phyloP scores from a whole-genome alignment of 345 rosid species.

The Trapa incisa region DNA sequence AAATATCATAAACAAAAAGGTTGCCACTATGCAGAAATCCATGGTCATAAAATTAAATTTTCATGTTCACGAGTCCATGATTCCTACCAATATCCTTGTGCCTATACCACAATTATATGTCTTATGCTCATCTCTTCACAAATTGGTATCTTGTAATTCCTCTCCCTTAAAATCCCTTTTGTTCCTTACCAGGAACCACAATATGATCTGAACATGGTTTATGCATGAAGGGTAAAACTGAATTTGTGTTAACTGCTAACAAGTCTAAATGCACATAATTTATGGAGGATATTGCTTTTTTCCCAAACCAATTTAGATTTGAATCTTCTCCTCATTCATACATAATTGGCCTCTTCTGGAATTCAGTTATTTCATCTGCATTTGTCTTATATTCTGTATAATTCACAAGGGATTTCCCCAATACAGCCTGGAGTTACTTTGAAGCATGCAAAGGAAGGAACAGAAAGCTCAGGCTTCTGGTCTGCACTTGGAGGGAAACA shows the following conservation, averaged over 20 bases:
- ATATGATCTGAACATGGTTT: background rate
- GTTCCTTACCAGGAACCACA: too few relatives aligned
- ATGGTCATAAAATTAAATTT: too few relatives aligned
- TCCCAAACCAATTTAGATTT: background rate
- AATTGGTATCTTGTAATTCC: too few relatives aligned
- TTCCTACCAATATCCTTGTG: too few relatives aligned
- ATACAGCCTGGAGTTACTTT: slow-evolving; percentile 76
- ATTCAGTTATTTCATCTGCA: background rate
- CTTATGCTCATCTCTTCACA: too few relatives aligned
- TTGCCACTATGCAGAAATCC: too few relatives aligned
- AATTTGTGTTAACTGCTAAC: background rate
- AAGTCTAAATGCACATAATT: background rate
- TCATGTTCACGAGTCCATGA: too few relatives aligned
- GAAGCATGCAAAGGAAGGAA: slow-evolving; percentile 94
- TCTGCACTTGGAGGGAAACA: slow-evolving; percentile 96
- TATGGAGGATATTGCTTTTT: background rate
- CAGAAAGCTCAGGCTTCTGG: slow-evolving; percentile 96
- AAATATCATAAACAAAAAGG: too few relatives aligned
- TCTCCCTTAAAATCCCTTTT: too few relatives aligned
- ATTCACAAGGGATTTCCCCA: background rate
- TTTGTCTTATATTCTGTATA: background rate
- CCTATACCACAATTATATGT: too few relatives aligned
- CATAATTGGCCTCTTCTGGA: too few relatives aligned
- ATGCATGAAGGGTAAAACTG: background rate
- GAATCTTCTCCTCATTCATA: background rate